These are phyloP conservation scores for Phytophthora vignae DNA, from an alignment of 352 stramenopile species.

Conservation along the genomic window DNA sequence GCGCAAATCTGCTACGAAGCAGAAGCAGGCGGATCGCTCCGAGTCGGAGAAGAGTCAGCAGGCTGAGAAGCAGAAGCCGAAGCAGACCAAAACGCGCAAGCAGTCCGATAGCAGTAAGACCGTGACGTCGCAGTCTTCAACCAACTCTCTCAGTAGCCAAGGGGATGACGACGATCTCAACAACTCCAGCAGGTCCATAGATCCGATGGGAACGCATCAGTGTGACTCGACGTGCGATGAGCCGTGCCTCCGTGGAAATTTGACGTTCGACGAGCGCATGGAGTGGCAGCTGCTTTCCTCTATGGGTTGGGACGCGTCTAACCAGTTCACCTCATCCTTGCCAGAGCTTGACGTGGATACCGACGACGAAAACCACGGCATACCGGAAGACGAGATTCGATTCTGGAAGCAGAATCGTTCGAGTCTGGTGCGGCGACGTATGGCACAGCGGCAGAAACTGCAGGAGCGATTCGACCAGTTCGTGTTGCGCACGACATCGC, in stretches of 20 bases:
- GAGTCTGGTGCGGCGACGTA: constrained; percentile 74
- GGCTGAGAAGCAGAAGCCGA: constrained; percentile 39
- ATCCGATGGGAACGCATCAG: constrained; percentile 49
- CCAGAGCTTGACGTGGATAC: constrained; percentile 78
- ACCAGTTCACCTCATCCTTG: constrained; percentile 65
- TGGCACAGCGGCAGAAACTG: constrained; percentile 84
- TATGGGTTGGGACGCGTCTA: constrained; percentile 83
- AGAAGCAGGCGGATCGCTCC: constrained; percentile 63
- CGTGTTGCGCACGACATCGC: constrained; percentile 72
- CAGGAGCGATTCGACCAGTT: constrained; percentile 90
- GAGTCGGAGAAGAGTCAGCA: constrained; percentile 49
- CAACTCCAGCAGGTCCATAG: constrained; percentile 52
- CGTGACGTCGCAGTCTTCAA: constrained; percentile 50
- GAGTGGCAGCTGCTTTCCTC: constrained; percentile 85
- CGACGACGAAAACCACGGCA: constrained; percentile 82
- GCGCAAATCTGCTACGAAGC: constrained; percentile 78
- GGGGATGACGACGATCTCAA: constrained; percentile 48
- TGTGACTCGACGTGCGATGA: constrained; percentile 66
- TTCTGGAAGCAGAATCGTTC: constrained; percentile 89
- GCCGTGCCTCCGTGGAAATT: constrained; percentile 51
- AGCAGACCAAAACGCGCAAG: constrained; percentile 34
- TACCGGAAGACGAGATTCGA: constrained; percentile 86
- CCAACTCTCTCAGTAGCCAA: constrained; percentile 55
- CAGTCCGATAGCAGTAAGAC: constrained; percentile 37
- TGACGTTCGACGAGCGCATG: constrained; percentile 72